Conservation (phyloP, 2,329 filamentous ascomycete genomes). For the Penicillium capsulatum region DNA sequence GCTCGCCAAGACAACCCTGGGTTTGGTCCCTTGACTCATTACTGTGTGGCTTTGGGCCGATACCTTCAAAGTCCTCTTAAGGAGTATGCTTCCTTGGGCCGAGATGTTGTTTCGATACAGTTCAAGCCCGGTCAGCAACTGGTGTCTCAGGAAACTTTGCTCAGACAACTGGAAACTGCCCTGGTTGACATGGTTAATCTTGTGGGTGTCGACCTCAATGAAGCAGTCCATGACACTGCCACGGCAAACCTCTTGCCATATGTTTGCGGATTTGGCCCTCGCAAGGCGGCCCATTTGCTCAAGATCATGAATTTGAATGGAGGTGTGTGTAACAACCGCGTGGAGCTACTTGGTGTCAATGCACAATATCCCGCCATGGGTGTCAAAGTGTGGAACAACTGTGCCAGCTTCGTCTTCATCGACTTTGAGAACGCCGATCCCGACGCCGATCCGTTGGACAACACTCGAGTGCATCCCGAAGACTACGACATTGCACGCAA, state of each 20-base stretch:
- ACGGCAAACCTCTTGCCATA: conserved; percentile 86
- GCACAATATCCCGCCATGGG: conserved; percentile 80
- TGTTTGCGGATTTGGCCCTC: conserved; percentile 82
- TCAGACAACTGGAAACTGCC: conserved; percentile 84
- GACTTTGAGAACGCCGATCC: conserved; percentile 78
- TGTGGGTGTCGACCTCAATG: conserved; percentile 91
- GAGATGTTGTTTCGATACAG: conserved; percentile 77
- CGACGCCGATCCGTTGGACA: conserved; percentile 87
- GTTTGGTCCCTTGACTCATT: conserved; percentile 72
- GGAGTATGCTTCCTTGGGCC: conserved; percentile 89
- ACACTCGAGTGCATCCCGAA: conserved; percentile 94
- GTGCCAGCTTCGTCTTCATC: conserved; percentile 89
- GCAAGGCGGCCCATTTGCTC: conserved; percentile 78
- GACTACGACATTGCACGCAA: conserved; percentile 97
- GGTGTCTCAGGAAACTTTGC: conserved; percentile 79
- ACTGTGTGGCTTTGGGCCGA: conserved; percentile 81
- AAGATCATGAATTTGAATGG: conserved; percentile 92
- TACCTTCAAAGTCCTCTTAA: conserved; percentile 96
- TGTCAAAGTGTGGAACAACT: conserved; percentile 91
- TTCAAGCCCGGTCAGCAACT: conserved; percentile 90
- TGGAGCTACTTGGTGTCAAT: conserved; percentile 83
- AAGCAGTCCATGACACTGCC: conserved; percentile 75
- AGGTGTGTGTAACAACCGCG: conserved; percentile 75
- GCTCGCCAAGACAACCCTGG: conserved; percentile 76
- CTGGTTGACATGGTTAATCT: conserved; percentile 99